Conservation (phyloP, 768 basidiomycete genomes). For the Coprinellus aureogranulatus region DNA sequence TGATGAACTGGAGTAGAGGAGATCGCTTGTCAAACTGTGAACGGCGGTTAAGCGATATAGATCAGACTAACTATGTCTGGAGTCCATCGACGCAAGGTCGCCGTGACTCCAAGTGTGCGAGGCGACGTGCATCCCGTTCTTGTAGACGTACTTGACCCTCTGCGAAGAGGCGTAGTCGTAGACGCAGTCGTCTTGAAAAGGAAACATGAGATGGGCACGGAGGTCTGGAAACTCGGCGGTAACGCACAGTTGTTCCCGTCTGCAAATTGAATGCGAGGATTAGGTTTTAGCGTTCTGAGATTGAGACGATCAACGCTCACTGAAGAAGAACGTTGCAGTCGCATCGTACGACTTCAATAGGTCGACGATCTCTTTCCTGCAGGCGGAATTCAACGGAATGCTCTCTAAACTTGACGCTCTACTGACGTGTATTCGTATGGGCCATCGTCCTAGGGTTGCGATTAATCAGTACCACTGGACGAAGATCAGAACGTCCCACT, state of each 20-base stretch:
- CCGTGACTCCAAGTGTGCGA: conserved; percentile 46
- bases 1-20: conserved; percentile 32
- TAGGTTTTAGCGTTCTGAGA: too few species aligned
- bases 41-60: too few species aligned
- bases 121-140: conserved; percentile 40
- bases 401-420: not conserved
- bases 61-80: conserved; percentile 34
- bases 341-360: conserved; percentile 33
- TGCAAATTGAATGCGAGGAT: too few species aligned
- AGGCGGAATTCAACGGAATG: not conserved
- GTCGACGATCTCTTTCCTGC: conserved; percentile 35
- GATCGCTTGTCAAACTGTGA: not conserved
- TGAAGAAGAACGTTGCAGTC: conserved; percentile 45
- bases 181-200: conserved; percentile 34
- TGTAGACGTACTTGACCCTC: conserved; percentile 37
- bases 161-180: conserved; percentile 31
- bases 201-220: not conserved
- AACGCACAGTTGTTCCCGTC: conserved; percentile 40
- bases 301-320: too few species aligned
- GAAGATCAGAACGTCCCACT: conserved; percentile 16
- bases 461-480: not conserved
- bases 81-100: conserved; percentile 38
- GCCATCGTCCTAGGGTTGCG: conserved; percentile 44
- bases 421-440: conserved; percentile 35
- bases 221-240: not conserved